Evolutionary conservation across 106 monocot species (phyloP), one percentile per base, ranked within the genome.

Genomic region (Phalaenopsis aphrodite): DNA sequence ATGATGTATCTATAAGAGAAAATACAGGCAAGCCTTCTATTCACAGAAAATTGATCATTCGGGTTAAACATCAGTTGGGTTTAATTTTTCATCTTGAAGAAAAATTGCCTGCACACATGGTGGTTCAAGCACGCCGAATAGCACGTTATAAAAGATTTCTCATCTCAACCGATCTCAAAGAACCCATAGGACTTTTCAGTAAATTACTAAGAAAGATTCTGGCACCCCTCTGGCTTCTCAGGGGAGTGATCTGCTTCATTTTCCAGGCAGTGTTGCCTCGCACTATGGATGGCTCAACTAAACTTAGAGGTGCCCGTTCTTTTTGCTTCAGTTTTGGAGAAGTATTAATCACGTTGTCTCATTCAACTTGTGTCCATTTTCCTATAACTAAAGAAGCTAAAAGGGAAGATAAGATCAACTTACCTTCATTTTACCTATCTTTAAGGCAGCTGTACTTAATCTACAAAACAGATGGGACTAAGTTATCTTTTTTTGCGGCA

Each of bases 51-150:
- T 38, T 83, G 55, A 77, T 78, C 38, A 87, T 43, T 15, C 52
- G 56, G 82, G 81, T 81, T 74, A 76, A 79, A 55, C 24, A 78
- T 78, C 77, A 88, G 5, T 81, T 82, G 81, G 64, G 30, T 57
- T 73, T 74, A 75, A 76, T 88, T 78, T 76, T 68, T 79, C 79
- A 93, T 65, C 72, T 91, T 39, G 95, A 95, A 81, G 84, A 83
- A 43, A 82, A 82, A 64, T 79, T 95, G 65, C 87, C 91, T 41
- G 78, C 79, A 41, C 84, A 92, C 45, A 81, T 86, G 74, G 87
- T 91, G 43, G 92, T 83, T 80, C 71, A 89, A 76, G 95, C 90
- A 78, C 95, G 93, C 1, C 78, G 66, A 48, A 85, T 91, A 77
- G 95, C 93, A 56, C 92, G 90, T 17, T 42, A 80, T 11, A 86